These are phyloP conservation scores for Phytophthora hybrid DNA, from an alignment of 352 stramenopile genomes.

Conservation along the genomic window DNA sequence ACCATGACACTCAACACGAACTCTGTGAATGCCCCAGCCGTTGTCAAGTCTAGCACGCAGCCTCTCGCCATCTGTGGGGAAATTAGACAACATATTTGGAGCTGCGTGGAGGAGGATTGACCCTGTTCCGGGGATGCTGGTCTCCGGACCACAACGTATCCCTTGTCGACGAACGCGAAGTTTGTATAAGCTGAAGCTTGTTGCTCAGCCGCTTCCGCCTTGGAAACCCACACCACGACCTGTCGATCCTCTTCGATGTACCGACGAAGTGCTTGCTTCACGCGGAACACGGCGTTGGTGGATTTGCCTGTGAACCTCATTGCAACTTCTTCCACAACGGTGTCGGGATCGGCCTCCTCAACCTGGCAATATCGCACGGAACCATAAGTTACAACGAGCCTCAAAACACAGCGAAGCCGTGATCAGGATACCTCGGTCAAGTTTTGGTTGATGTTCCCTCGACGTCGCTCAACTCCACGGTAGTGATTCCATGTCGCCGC, in stretches of 20 bases:
- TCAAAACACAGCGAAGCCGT: neutral
- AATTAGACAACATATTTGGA: constrained; percentile 67
- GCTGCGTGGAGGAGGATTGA: constrained; percentile 35
- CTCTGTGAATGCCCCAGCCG: constrained; percentile 49
- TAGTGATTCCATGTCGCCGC: constrained; percentile 55
- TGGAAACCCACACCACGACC: constrained; percentile 68
- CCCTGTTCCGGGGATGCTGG: constrained; percentile 34
- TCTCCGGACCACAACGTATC: constrained; percentile 66
- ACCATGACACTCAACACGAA: constrained; percentile 57
- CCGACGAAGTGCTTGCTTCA: constrained; percentile 66
- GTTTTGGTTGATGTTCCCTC: constrained; percentile 26
- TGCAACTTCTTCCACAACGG: constrained; percentile 61
- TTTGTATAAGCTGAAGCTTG: constrained; percentile 46
- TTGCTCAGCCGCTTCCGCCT: constrained; percentile 52
- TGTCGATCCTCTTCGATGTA: constrained; percentile 62
- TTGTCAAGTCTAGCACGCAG: constrained; percentile 28
- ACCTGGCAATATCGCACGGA: constrained; percentile 34
- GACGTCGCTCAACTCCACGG: constrained; percentile 35
- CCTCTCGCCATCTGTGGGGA: constrained; percentile 52
- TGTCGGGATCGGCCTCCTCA: constrained; percentile 47
- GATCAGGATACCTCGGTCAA: constrained; percentile 22
- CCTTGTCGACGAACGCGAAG: constrained; percentile 63
- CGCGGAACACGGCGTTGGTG: constrained; percentile 55
- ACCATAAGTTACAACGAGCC: neutral
- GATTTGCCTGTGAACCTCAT: constrained; percentile 63